These are phyloP conservation scores for Magnolia kwangsiensis DNA, from an alignment of 164 flowering plant genomes.

Conservation along the genomic window DNA sequence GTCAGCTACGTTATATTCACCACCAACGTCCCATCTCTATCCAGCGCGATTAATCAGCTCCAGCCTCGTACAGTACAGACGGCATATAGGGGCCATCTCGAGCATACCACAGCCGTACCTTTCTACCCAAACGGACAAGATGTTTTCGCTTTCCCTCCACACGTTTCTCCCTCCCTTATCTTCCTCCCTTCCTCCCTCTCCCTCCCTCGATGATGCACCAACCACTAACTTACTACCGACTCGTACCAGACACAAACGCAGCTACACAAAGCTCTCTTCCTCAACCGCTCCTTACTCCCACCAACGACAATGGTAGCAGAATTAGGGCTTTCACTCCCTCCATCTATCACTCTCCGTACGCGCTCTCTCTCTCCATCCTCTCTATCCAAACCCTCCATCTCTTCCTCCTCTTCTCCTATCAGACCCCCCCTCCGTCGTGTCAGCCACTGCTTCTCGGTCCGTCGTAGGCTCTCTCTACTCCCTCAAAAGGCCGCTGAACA, in stretches of 20 bases:
- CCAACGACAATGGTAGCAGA: constrained; percentile 20
- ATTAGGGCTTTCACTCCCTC: constrained; percentile 23
- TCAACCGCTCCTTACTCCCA: background rate
- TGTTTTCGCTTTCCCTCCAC: constrained; percentile 16
- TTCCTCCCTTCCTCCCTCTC: background rate
- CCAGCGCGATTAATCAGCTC: no score
- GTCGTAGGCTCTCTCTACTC: constrained; percentile 9
- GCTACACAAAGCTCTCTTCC: background rate
- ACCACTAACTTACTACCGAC: background rate
- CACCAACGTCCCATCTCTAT: no score
- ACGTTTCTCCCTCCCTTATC: constrained; percentile 13
- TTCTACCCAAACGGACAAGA: background rate
- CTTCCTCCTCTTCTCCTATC: constrained; percentile 12
- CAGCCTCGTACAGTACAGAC: no score
- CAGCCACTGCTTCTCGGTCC: background rate
- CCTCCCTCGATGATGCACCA: background rate
- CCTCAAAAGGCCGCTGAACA: constrained; percentile 28
- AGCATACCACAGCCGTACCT: background rate
- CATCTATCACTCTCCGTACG: background rate
- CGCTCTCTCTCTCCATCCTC: background rate
- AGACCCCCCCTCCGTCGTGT: constrained; percentile 3
- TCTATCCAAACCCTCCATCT: constrained; percentile 9
- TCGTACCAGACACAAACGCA: background rate
- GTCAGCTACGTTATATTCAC: no score
- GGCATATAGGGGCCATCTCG: no score